Evolutionary conservation across 495 filamentous ascomycete species (phyloP).

Genomic region (Aspergillus bertholletiae): DNA sequence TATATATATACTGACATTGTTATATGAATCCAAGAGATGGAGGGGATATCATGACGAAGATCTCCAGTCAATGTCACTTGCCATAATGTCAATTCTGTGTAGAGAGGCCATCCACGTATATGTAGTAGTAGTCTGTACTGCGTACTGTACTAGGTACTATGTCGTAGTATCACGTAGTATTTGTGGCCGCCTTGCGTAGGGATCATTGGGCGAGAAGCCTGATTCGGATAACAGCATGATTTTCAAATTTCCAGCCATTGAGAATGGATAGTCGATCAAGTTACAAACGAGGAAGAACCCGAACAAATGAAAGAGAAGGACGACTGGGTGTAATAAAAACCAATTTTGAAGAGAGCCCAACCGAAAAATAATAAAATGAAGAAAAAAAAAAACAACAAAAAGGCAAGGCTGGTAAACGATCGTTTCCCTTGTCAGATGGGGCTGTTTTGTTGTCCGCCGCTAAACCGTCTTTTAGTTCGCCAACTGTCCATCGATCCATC

Average conservation of each 20-base stretch:
- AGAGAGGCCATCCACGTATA: neutral
- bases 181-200: neutral
- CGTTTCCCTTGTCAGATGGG: neutral
- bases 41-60: too few species aligned
- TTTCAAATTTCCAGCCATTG: neutral
- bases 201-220: conserved; percentile 1
- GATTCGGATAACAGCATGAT: neutral
- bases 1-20: too few species aligned
- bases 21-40: too few species aligned
- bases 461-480: conserved; percentile 1
- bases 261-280: neutral
- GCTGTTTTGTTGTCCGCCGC: conserved; percentile 10
- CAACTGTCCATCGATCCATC: neutral
- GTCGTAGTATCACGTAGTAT: too few species aligned
- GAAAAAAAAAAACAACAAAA: neutral
- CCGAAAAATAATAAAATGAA: neutral
- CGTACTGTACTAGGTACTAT: too few species aligned
- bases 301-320: neutral
- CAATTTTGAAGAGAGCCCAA: neutral
- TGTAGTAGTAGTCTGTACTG: too few species aligned
- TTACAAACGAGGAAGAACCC: neutral
- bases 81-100: too few species aligned
- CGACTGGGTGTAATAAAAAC: too few species aligned
- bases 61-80: too few species aligned
- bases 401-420: neutral